These are phyloP conservation scores for Salvia miltiorrhiza DNA, from an alignment of 257 asterid species.

Conservation along the genomic window DNA sequence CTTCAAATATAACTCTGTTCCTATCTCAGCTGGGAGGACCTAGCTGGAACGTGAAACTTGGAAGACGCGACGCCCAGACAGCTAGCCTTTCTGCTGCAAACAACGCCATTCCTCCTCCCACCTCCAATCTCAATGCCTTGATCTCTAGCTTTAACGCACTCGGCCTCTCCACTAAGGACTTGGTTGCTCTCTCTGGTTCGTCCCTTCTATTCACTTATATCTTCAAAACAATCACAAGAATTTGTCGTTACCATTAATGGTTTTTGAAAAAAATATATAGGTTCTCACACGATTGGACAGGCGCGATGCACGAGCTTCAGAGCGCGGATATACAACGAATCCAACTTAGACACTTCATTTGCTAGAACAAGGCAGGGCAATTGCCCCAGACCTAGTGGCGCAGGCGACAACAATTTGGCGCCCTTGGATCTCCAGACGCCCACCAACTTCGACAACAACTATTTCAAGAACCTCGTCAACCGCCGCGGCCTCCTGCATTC, in stretches of 20 bases:
- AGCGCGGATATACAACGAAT: slow-evolving; percentile 73
- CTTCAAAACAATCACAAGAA: too few relatives aligned
- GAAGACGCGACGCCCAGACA: slow-evolving; percentile 79
- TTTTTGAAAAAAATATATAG: too few relatives aligned
- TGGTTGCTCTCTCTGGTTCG: slow-evolving; percentile 79
- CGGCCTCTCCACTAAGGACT: slow-evolving; percentile 71
- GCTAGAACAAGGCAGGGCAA: slow-evolving; percentile 45
- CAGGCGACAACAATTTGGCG: slow-evolving; percentile 82
- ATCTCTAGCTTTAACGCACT: slow-evolving; percentile 51
- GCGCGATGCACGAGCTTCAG: slow-evolving; percentile 86
- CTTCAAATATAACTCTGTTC: too few relatives aligned
- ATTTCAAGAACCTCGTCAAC: slow-evolving; percentile 55
- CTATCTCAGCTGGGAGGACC: slow-evolving; percentile 83
- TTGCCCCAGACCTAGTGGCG: slow-evolving; percentile 65
- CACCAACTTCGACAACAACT: slow-evolving; percentile 60
- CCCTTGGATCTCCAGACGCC: slow-evolving; percentile 71
- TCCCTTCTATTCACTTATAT: neutral
- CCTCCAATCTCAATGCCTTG: slow-evolving; percentile 66
- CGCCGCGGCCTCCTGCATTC: slow-evolving; percentile 80
- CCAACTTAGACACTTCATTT: slow-evolving; percentile 48
- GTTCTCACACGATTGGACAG: slow-evolving; percentile 86
- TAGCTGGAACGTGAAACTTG: slow-evolving; percentile 64
- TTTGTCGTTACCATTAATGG: too few relatives aligned
- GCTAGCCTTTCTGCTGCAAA: slow-evolving; percentile 80
- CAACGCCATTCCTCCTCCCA: slow-evolving; percentile 79